Base-by-base conservation (phyloP, 306 rosid genomes). In the Prunus salicina region DNA sequence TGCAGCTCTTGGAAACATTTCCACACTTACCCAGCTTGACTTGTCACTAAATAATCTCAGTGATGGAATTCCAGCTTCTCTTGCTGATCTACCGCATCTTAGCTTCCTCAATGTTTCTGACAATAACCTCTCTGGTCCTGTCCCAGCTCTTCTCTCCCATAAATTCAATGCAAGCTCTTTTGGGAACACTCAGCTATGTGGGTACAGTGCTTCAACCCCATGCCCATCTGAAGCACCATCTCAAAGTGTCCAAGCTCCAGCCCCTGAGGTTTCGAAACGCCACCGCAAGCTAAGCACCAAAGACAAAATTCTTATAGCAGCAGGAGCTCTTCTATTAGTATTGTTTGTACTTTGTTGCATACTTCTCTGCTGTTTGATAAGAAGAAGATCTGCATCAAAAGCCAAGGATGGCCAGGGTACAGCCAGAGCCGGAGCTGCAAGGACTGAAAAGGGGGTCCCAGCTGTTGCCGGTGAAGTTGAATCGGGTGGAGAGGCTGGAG, bases 271-370 rank as follows among this genome's bases (percentile, higher is more conserved):
- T 71, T 53, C 83, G 12, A 82, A 72, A 15, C 81, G n/a, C 73
- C 96, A 67, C 55, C 85, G 84, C 71, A 89, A 82, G 78, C 85
- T 87, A 22, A 86, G 91, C 72, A 87, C 91, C 55, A 89, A 91
- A 83, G 97, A 93, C 79, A 87, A 81, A 73, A 85, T 93, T 65
- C 98, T 93, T 78, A 89, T 93, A 64, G 93, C 82, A 62, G 98
- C 96, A 68, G 97, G 92, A 69, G 85, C 77, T 64, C 88, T 93
- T 49, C 87, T 91, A 45, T 47, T 84, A 41, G 72, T 91, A 32
- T 61, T 93, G 83, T 46, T 87, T 49, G 41, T 79, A 58, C 66
- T 91, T 11, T 93, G 91, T 73, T 87, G 89, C 83, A 80, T 91
- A 71, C 69, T 93, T 63, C 67, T 93, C 18, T 79, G 78, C 81